Conservation (phyloP, 352 stramenopile species). For the Peronospora destructor region DNA sequence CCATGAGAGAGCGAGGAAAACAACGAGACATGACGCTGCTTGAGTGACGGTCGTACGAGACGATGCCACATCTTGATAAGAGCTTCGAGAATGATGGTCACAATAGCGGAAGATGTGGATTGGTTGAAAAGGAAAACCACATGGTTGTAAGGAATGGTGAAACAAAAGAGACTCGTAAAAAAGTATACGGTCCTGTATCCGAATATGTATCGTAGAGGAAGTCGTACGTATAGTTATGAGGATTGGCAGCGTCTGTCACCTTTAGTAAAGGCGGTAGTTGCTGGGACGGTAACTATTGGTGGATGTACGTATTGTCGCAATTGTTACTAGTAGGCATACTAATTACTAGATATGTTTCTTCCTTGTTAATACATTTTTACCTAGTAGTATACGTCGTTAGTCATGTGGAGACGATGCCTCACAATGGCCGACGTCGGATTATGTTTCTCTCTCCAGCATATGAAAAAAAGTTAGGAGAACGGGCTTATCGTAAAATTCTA, state of each 20-base stretch:
- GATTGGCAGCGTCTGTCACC: constrained; percentile 34
- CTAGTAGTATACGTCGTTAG: constrained; percentile 25
- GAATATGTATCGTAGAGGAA: constrained; percentile 5
- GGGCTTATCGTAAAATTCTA: constrained; percentile 44
- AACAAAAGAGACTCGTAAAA: too few relatives aligned
- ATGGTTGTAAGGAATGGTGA: too few relatives aligned
- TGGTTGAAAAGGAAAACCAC: not conserved
- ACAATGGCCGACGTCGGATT: constrained; percentile 44
- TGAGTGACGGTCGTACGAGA: constrained; percentile 5
- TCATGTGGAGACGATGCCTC: constrained; percentile 59
- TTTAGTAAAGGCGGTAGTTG: constrained; percentile 29
- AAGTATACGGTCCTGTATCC: too few relatives aligned
- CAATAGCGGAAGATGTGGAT: not conserved
- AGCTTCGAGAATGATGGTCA: too few relatives aligned
- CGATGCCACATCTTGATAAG: not conserved
- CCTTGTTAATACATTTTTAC: too few relatives aligned
- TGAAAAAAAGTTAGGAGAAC: constrained; percentile 47
- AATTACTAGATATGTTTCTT: too few relatives aligned
- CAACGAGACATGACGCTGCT: constrained; percentile 7
- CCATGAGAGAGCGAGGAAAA: constrained; percentile 6
- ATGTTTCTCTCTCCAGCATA: constrained; percentile 57
- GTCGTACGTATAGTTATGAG: constrained; percentile 13
- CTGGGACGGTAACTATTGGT: constrained; percentile 22
- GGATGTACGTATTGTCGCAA: constrained; percentile 18
- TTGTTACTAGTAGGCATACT: too few relatives aligned